Evolutionary conservation across 2,329 filamentous ascomycete species (phyloP).

Genomic region (Akanthomyces dipterigenus): DNA sequence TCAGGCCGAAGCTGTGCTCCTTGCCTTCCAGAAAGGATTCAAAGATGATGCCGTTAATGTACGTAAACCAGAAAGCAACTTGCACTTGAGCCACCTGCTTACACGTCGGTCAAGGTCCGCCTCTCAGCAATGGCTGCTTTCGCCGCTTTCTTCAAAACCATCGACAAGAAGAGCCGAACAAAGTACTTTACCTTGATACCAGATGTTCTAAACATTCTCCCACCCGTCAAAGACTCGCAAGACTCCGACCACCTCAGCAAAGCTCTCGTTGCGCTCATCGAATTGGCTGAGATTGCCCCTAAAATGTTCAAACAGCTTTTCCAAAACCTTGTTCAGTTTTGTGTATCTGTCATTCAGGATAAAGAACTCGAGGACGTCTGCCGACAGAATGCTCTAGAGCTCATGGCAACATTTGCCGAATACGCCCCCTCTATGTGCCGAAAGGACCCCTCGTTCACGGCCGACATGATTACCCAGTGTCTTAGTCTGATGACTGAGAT

Average conservation of each 20-base stretch:
- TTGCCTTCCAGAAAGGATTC: constrained; percentile 86
- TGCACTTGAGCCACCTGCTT: constrained; percentile 14
- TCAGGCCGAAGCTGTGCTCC: constrained; percentile 83
- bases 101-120: constrained; percentile 55
- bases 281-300: constrained; percentile 86
- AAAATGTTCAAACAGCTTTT: constrained; percentile 98
- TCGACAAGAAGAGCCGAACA: constrained; percentile 77
- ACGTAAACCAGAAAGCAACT: constrained; percentile 24
- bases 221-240: constrained; percentile 83
- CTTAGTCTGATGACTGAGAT: constrained; percentile 97
- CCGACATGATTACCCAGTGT: constrained; percentile 97
- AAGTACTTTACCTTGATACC: constrained; percentile 86
- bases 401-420: constrained; percentile 97
- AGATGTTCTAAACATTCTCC: constrained; percentile 88
- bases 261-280: constrained; percentile 84
- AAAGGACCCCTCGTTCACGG: constrained; percentile 86
- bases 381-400: constrained; percentile 88
- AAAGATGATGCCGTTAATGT: constrained; percentile 78
- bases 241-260: constrained; percentile 89
- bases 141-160: constrained; percentile 86
- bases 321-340: constrained; percentile 85
- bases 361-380: constrained; percentile 88
- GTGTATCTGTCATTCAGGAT: constrained; percentile 87
- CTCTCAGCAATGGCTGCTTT: constrained; percentile 96
- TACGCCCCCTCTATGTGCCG: constrained; percentile 91